Evolutionary conservation across 768 basidiomycete genomes (phyloP), one percentile per base, ranked within the genome.

Genomic region (Rhizopogon salebrosus): DNA sequence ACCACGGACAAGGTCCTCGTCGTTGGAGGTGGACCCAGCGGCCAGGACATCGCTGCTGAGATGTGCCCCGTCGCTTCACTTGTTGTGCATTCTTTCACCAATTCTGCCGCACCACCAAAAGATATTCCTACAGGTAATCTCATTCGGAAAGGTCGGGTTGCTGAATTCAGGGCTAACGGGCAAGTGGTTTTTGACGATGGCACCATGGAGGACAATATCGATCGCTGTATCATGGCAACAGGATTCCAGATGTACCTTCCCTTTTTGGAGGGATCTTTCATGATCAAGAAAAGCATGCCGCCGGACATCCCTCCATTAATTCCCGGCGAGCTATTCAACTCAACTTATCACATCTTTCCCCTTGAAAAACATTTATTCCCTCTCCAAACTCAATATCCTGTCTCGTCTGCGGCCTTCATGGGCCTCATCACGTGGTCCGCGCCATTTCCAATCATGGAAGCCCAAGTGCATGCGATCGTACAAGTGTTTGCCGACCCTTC

Each of bases 361-460:
- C 79, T 92, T 16, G 83, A 80, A 16, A 76, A 75, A 58, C 80
- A 89, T 51, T 54, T 92, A 7, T 87, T 90, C 60, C 89, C 89
- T 0, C 57, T 91, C 16, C 54, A 75, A 74, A 39, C 53, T 59
- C 34, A 53, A 59, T 41, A 76, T 72, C 61, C 83, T 75, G 70
- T 75, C 1, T 62, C 73, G 1, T 77, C 77, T 4, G 61, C 90
- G 37, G 85, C 81, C 8, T 89, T 92, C 65, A 70, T 87, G 48
- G 81, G 87, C 2, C 76, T 91, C 10, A 73, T 74, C 1, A 63
- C 73, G 24, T 70, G 72, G 31, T 81, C 90, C 22, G 77, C 77
- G 0, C 93, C 92, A 3, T 79, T 95, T 54, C 92, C 90, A 1
- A 62, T 92, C 0, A 74, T 85, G 43, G 91, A 97, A 66, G 81